phyloP scores from a whole-genome alignment of 2,329 filamentous ascomycete species.

The Penicillium sp. region DNA sequence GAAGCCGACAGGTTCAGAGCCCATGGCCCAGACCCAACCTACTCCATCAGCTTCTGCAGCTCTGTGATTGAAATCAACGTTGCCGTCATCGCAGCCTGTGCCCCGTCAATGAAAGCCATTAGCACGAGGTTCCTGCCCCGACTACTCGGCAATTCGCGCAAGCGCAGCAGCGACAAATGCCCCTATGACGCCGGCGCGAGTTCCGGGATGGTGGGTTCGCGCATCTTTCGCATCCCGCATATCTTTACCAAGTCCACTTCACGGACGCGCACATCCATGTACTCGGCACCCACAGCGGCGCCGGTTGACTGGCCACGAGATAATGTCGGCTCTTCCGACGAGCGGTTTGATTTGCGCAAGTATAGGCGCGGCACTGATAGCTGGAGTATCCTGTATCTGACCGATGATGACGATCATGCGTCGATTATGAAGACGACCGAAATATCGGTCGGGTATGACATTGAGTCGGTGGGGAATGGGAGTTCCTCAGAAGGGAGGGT shows the following conservation, averaged over 20 bases:
- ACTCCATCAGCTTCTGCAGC: conserved; percentile 27
- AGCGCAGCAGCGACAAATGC: conserved; percentile 8
- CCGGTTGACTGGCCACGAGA: conserved; percentile 9
- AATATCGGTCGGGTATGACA: conserved; percentile 20
- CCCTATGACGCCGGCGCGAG: conserved; percentile 9
- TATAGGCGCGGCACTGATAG: conserved; percentile 16
- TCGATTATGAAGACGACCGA: conserved; percentile 23
- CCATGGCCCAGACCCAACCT: conserved; percentile 20
- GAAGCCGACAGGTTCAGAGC: conserved; percentile 15
- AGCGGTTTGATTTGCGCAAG: conserved; percentile 22
- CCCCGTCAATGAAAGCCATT: conserved; percentile 28
- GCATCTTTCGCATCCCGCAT: not conserved
- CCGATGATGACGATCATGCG: conserved; percentile 13
- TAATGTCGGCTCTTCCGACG: not conserved
- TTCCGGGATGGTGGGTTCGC: conserved; percentile 7
- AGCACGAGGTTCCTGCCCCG: conserved; percentile 15
- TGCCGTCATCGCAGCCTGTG: conserved; percentile 31
- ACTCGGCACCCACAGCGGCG: conserved; percentile 19
- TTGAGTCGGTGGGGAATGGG: not conserved
- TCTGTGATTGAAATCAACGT: conserved; percentile 32
- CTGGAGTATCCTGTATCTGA: conserved; percentile 13
- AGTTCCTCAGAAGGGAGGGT: conserved; percentile 13
- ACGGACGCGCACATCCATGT: not conserved
- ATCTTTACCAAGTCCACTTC: conserved; percentile 5
- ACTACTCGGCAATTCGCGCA: conserved; percentile 19